Base-by-base conservation (phyloP, 768 basidiomycete genomes). In the Lactarius sanguifluus region DNA sequence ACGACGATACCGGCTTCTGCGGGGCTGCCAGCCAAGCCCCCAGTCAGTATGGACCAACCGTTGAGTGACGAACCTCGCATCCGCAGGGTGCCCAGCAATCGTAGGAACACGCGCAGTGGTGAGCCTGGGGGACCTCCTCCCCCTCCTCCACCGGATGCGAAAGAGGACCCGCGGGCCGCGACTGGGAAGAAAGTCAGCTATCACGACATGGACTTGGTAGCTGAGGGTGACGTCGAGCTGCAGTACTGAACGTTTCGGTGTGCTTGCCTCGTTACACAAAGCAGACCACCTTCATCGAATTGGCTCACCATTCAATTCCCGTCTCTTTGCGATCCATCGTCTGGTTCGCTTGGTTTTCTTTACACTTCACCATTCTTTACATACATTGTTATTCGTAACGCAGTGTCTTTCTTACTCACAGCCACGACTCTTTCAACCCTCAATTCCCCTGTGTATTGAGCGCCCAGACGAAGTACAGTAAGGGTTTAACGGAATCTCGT, bases 151-250 rank as follows among this genome's bases (percentile, higher is more conserved):
- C 87, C 91, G 62, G 91, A 94, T 77, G 91, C 88, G 36, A 93
- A 92, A 77, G 92, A 94, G 76, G 96, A 98, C 76, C 96, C 96
- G 52, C 82, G 96, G 47, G 92, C 96, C 34, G 89, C 91, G 38
- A 91, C 88, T 40, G 92, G 92, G 55, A 90, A 88, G 77, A 86
- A 92, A 76, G 87, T 98, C 63, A 94, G 92, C 78, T 98, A 98
- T 74, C 89, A 94, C 75, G 96, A 98, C 77, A 92, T 97, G 88
- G 96, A 98, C 80, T 80, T 91, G 75, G 92, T 94, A 70, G 91
- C 93, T 34, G 91, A 91, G 82, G 87, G 77, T 45, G 76, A 80
- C 64, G 76, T 80, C 59, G 80, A 79, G 72, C 69, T 80, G 73
- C 76, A 74, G 59, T 79, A 79, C 67, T 80, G 70, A 76, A 45